phyloP scores from a whole-genome alignment of 805 yeast species.

The Lipomyces oligophaga region DNA sequence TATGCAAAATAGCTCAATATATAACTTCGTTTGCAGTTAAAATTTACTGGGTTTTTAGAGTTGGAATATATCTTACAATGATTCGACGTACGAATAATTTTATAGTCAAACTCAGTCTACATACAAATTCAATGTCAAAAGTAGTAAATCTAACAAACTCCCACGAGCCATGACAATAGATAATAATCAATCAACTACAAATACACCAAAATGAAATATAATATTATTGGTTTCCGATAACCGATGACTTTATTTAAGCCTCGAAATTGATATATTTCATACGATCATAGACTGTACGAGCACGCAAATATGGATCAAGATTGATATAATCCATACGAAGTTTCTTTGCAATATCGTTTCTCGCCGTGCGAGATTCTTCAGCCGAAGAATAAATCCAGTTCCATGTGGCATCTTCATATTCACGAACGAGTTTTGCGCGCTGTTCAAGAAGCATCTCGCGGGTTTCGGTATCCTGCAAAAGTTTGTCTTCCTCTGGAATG shows the following conservation, averaged over 20 bases:
- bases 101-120: too few relatives aligned
- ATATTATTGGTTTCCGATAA: too few relatives aligned
- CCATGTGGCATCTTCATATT: slow-evolving; percentile 61
- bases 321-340: slow-evolving; percentile 60
- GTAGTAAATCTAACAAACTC: too few relatives aligned
- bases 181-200: too few relatives aligned
- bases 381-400: slow-evolving; percentile 63
- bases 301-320: slow-evolving; percentile 78
- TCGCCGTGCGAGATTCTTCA: slow-evolving; percentile 47
- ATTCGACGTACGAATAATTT: too few relatives aligned
- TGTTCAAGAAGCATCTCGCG: slow-evolving; percentile 47
- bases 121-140: too few relatives aligned
- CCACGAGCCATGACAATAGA: too few relatives aligned
- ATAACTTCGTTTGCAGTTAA: neutral
- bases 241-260: too few relatives aligned
- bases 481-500: slow-evolving; percentile 53
- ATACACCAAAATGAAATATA: too few relatives aligned
- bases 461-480: slow-evolving; percentile 44
- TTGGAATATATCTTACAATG: too few relatives aligned
- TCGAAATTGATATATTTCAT: slow-evolving; percentile 44
- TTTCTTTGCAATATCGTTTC: slow-evolving; percentile 46
- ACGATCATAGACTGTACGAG: slow-evolving; percentile 75
- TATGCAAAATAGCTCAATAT: neutral
- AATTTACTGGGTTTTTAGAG: too few relatives aligned
- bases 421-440: slow-evolving; percentile 52